A percentile compares a stretch with the other conserved stretches of the same genome.
Evolutionary conservation across 2,329 filamentous ascomycete species (phyloP).

Genomic region (Cryphonectria parasitica): DNA sequence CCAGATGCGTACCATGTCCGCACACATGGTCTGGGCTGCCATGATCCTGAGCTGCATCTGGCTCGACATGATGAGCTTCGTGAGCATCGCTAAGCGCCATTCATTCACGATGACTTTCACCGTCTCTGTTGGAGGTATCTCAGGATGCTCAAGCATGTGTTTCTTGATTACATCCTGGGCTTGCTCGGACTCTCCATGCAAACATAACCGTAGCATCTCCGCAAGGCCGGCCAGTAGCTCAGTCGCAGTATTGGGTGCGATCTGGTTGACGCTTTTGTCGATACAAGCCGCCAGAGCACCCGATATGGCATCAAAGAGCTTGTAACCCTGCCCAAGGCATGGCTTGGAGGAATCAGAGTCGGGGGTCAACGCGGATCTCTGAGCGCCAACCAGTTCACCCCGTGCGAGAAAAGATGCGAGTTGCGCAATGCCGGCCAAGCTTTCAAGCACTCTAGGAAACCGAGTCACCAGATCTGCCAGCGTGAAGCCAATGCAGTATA

Average conservation of each 20-base stretch:
- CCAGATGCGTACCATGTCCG: conserved; percentile 70
- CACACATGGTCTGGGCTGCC: conserved; percentile 75
- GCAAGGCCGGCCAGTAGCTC: conserved; percentile 46
- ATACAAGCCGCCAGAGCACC: conserved; percentile 50
- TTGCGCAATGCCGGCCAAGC: conserved; percentile 44
- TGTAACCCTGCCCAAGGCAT: conserved; percentile 41
- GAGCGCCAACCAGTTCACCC: conserved; percentile 31
- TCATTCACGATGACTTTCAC: conserved; percentile 59
- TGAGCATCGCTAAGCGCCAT: conserved; percentile 72
- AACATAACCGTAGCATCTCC: conserved; percentile 47
- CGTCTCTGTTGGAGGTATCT: conserved; percentile 44
- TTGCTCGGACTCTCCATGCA: conserved; percentile 44
- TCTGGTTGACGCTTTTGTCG: conserved; percentile 58
- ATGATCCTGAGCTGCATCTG: conserved; percentile 89
- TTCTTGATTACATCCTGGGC: conserved; percentile 41
- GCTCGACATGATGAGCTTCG: conserved; percentile 76
- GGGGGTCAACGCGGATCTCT: conserved; percentile 26
- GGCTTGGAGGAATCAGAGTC: conserved; percentile 37
- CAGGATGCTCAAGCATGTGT: conserved; percentile 41
- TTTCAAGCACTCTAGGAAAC: conserved; percentile 53
- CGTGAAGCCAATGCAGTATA: conserved; percentile 47
- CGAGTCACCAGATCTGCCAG: conserved; percentile 47
- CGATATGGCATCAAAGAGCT: conserved; percentile 49
- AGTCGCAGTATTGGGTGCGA: conserved; percentile 51
- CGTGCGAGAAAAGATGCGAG: conserved; percentile 29